Conservation (phyloP, 1,139 yeast species). For the Pichia cactophila region DNA sequence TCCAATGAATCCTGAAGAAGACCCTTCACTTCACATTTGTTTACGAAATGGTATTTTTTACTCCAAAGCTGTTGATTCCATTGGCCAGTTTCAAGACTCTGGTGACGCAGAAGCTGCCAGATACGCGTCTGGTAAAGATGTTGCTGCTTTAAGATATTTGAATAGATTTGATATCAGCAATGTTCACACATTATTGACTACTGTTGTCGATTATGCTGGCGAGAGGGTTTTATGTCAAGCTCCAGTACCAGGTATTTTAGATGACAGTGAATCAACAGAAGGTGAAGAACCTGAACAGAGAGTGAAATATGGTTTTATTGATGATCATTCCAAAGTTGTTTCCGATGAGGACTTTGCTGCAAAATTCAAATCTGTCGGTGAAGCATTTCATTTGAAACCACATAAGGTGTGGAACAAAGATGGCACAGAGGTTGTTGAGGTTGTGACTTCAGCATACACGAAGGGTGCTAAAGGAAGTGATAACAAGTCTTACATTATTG, state of each 20-base stretch:
- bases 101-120: conserved; percentile 89
- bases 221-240: conserved; percentile 86
- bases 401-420: conserved; percentile 47
- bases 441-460: conserved; percentile 67
- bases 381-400: conserved; percentile 68
- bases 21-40: conserved; percentile 54
- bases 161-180: conserved; percentile 61
- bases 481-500: conserved; percentile 76
- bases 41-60: conserved; percentile 81
- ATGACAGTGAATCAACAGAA: conserved; percentile 30
- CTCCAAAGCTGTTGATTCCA: conserved; percentile 71
- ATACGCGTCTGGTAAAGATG: conserved; percentile 72
- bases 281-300: conserved; percentile 33
- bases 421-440: conserved; percentile 35
- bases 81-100: conserved; percentile 52
- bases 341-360: conserved; percentile 41
- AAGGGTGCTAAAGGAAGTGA: conserved; percentile 87
- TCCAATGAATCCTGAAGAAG: conserved; percentile 77
- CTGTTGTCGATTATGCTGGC: conserved; percentile 85
- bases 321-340: conserved; percentile 40
- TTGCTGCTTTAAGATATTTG: conserved; percentile 61
- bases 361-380: conserved; percentile 56
- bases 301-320: conserved; percentile 69
- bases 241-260: conserved; percentile 94
- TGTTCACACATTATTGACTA: conserved; percentile 65